Base-by-base conservation (phyloP, 495 filamentous ascomycete species). In the Annulohypoxylon stygium region DNA sequence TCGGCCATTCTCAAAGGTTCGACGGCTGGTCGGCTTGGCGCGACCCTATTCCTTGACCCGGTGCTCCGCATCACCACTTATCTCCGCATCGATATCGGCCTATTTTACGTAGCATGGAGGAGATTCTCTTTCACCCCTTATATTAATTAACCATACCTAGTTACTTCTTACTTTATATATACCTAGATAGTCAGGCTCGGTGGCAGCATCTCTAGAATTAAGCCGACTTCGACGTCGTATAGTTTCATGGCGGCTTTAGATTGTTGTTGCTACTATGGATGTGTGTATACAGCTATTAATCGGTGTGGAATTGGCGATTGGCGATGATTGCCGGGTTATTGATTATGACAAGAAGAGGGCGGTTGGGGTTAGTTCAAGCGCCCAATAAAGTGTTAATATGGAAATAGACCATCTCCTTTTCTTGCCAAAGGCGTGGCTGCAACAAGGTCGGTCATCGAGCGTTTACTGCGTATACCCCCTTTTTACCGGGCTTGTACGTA, bases 381-480 rank as follows among this genome's bases (percentile, higher is more conserved):
- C 71, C 77, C 71, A 76, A 76, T 76, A 76, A 65, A 76, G 75
- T 76, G 71, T 79, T 77, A 78, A 81, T 81, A 70, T 79, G 77
- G 77, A 79, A 76, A 78, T 78, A 76, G 67, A 71, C 62, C 51
- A 37, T 68, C 64, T 68, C 63, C 37, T 48, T 48, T 69, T 69
- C 50, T 54, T 20, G 47, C 60, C 57, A 51, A 58, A 67, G 76
- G 70, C 57, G 76, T 79, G 74, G 34, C 57, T 65, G 33, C 71
- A 78, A 54, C 30, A 61, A 61, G 53, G 58, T 57, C 18, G 41
- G 47, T 39, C 59, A 67, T 66, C 23, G 54, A 70, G 26, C 36
- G 9, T 65, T 69, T 68, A 57, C 55, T 73, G 65, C 43, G 10
- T 51, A n/a, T 65, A 72, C 73, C 65, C 70, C 73, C 73, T 39